These are phyloP conservation scores for Dryadomyces quercus-mongolicae DNA, from an alignment of 2,329 filamentous ascomycete species.

Conservation along the genomic window DNA sequence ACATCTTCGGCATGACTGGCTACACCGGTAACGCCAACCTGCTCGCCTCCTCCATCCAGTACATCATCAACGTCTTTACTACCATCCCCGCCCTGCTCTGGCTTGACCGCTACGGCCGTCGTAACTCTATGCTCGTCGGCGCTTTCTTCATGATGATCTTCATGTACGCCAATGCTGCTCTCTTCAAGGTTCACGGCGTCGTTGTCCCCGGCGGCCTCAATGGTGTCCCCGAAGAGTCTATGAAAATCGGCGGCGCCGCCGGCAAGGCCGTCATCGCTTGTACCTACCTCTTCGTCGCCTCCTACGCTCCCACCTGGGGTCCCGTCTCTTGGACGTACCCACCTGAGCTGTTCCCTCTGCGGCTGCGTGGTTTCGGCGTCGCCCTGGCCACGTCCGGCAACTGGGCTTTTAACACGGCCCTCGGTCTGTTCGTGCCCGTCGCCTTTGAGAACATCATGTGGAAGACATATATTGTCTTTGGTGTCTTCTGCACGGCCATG, in stretches of 20 bases:
- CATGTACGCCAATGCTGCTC: slow-evolving; percentile 32
- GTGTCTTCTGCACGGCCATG: slow-evolving; percentile 21
- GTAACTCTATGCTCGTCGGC: slow-evolving; percentile 52
- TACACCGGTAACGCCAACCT: slow-evolving; percentile 43
- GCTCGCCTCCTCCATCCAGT: slow-evolving; percentile 57
- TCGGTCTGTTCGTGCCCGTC: slow-evolving; percentile 25
- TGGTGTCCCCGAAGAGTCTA: slow-evolving; percentile 29
- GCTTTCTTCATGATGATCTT: slow-evolving; percentile 49
- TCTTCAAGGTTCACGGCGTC: slow-evolving; percentile 30
- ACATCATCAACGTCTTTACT: slow-evolving; percentile 71
- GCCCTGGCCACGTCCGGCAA: slow-evolving; percentile 22
- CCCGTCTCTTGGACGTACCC: slow-evolving; percentile 32
- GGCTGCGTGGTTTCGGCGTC: slow-evolving; percentile 25
- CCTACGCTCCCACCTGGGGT: slow-evolving; percentile 30
- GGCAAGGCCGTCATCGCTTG: slow-evolving; percentile 50
- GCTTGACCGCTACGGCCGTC: slow-evolving; percentile 67
- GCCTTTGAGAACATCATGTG: slow-evolving; percentile 25
- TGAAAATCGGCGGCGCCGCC: slow-evolving; percentile 32
- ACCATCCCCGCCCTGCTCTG: slow-evolving; percentile 64
- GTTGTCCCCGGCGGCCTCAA: slow-evolving; percentile 20
- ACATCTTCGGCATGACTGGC: slow-evolving; percentile 62
- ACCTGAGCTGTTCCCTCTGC: slow-evolving; percentile 33
- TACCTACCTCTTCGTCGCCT: slow-evolving; percentile 52
- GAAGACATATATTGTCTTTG: slow-evolving; percentile 23
- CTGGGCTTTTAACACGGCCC: slow-evolving; percentile 28